phyloP scores from a whole-genome alignment of 768 basidiomycete genomes.

The Guyanaporus albipodus region DNA sequence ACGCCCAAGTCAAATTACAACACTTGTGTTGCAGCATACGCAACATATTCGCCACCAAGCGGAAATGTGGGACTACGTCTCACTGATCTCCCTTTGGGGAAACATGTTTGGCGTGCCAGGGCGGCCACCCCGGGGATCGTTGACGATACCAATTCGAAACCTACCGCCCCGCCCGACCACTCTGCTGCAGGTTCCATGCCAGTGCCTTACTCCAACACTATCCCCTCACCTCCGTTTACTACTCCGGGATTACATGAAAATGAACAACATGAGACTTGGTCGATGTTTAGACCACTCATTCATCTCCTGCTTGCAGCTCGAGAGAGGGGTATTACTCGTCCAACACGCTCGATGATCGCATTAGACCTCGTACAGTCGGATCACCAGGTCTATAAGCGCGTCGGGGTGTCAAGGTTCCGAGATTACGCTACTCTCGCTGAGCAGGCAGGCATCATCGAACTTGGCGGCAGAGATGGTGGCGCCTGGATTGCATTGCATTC shows the following conservation, averaged over 20 bases:
- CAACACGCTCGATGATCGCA: conserved; percentile 40
- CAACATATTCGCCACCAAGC: conserved; percentile 7
- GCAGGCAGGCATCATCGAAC: conserved; percentile 23
- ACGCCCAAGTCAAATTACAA: conserved; percentile 2
- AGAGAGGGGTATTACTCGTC: conserved; percentile 29
- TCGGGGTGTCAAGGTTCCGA: conserved; percentile 25
- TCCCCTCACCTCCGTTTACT: conserved; percentile 4
- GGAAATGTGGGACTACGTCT: conserved; percentile 5
- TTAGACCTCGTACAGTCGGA: conserved; percentile 29
- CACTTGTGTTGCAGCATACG: conserved; percentile 1
- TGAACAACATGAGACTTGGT: conserved; percentile 13
- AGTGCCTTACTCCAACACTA: not conserved
- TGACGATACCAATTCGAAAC: conserved; percentile 3
- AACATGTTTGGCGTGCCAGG: not conserved
- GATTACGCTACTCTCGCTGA: conserved; percentile 29
- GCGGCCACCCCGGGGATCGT: not conserved
- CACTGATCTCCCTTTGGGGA: conserved; percentile 1
- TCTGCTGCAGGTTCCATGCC: not conserved
- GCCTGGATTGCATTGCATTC: conserved; percentile 31
- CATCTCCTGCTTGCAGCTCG: conserved; percentile 19
- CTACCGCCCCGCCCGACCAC: not conserved
- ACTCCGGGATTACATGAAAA: conserved; percentile 1
- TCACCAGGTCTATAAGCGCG: conserved; percentile 23
- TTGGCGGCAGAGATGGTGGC: conserved; percentile 10
- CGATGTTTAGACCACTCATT: conserved; percentile 31